Conservation (phyloP, 129 eudicot genomes). For the Flaveria linearis region DNA sequence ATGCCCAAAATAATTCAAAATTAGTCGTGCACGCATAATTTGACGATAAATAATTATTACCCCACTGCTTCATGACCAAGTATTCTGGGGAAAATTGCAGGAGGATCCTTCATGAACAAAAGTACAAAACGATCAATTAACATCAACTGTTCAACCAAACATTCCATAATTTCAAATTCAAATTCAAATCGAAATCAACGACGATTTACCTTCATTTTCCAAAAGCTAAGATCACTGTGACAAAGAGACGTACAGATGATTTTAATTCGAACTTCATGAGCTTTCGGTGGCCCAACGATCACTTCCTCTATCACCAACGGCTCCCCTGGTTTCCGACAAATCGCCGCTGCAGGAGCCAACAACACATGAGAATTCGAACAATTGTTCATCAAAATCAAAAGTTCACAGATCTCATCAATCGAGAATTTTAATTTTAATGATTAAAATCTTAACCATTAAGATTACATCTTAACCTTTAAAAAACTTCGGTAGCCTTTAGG, state of each 20-base stretch:
- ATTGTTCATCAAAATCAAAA: not conserved
- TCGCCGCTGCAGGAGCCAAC: constrained; percentile 52
- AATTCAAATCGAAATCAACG: constrained; percentile 8
- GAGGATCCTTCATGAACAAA: constrained; percentile 56
- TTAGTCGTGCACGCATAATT: not conserved
- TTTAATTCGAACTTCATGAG: constrained; percentile 53
- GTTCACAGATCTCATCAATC: no score
- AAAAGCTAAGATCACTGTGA: constrained; percentile 57
- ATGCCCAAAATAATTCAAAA: no score
- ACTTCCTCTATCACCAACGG: constrained; percentile 68
- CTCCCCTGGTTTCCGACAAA: constrained; percentile 57
- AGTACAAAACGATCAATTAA: not conserved
- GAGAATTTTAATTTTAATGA: no score
- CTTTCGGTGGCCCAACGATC: constrained; percentile 51
- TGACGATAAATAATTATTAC: constrained; percentile 38
- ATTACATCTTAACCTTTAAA: no score
- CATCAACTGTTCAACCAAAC: not conserved
- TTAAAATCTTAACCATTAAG: no score
- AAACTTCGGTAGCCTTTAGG: no score
- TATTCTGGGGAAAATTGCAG: constrained; percentile 72
- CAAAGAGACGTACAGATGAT: constrained; percentile 68
- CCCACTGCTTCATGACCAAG: constrained; percentile 94
- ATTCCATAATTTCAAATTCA: constrained; percentile 38
- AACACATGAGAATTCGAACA: not conserved
- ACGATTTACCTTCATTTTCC: constrained; percentile 48